Conservation (phyloP, 2,329 filamentous ascomycete species). For the Raffaelea deltoideospora region DNA sequence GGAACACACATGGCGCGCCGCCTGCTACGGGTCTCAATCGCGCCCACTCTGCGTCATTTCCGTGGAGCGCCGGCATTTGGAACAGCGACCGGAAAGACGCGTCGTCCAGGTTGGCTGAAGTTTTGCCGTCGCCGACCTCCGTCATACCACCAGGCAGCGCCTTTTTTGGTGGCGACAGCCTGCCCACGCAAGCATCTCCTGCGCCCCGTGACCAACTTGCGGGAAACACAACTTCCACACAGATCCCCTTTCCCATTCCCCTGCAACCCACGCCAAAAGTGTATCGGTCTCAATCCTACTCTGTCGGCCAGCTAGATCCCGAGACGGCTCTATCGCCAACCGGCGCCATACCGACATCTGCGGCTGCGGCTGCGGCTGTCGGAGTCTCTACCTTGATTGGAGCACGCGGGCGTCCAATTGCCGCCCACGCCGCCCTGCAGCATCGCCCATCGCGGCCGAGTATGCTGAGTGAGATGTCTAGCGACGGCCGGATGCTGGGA, state of each 20-base stretch:
- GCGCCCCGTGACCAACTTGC: constrained; percentile 34
- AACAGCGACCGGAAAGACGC: constrained; percentile 65
- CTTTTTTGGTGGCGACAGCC: constrained; percentile 33
- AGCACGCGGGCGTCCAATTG: constrained; percentile 30
- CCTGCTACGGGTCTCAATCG: constrained; percentile 31
- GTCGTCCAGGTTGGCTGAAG: constrained; percentile 57
- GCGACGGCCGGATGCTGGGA: constrained; percentile 43
- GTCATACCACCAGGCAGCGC: constrained; percentile 31
- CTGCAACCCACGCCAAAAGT: constrained; percentile 83
- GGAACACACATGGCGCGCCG: constrained; percentile 38
- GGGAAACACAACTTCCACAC: constrained; percentile 32
- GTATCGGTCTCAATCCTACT: constrained; percentile 92
- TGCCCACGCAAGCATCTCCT: constrained; percentile 32
- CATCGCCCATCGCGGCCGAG: constrained; percentile 69
- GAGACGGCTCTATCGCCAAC: constrained; percentile 25
- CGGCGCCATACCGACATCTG: constrained; percentile 10
- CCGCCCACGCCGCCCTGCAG: constrained; percentile 56
- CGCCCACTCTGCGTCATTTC: constrained; percentile 35
- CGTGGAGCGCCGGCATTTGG: constrained; percentile 76
- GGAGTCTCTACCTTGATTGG: neutral
- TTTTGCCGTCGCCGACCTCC: constrained; percentile 61
- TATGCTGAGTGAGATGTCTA: constrained; percentile 59
- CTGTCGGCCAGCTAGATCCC: constrained; percentile 74
- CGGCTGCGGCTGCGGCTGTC: constrained; percentile 22
- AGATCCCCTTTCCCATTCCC: constrained; percentile 77